Evolutionary conservation across 2,329 filamentous ascomycete species (phyloP).

Genomic region (Septoria petroselini): DNA sequence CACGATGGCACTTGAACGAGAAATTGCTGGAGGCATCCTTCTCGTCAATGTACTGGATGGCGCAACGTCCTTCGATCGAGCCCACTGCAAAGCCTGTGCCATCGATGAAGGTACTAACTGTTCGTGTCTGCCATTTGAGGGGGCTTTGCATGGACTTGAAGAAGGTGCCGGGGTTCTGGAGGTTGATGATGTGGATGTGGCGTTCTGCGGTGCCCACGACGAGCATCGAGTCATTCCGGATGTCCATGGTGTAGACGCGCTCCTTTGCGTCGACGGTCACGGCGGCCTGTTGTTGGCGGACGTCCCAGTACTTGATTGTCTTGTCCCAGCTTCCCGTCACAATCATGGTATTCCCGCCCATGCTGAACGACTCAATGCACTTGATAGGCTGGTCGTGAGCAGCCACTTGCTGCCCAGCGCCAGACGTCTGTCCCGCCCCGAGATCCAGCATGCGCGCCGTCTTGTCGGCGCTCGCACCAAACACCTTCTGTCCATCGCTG

Average conservation of each 20-base stretch:
- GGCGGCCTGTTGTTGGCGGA: conserved; percentile 63
- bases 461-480: conserved; percentile 87
- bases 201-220: conserved; percentile 92
- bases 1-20: conserved; percentile 98
- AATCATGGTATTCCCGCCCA: conserved; percentile 70
- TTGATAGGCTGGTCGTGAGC: conserved; percentile 82
- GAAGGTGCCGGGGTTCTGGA: conserved; percentile 81
- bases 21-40: conserved; percentile 85
- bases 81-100: conserved; percentile 90
- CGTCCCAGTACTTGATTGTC: conserved; percentile 85
- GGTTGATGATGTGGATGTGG: conserved; percentile 92
- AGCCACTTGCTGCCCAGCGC: conserved; percentile 61
- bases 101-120: conserved; percentile 92
- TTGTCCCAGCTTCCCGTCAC: conserved; percentile 93
- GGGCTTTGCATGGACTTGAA: conserved; percentile 97
- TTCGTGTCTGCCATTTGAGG: conserved; percentile 95
- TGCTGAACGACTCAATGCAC: conserved; percentile 62
- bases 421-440: conserved; percentile 48
- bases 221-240: conserved; percentile 69
- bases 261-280: conserved; percentile 68
- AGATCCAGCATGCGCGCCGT: conserved; percentile 85
- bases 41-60: conserved; percentile 97
- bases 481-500: conserved; percentile 89
- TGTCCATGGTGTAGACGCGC: conserved; percentile 86
- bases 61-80: conserved; percentile 93